These are phyloP conservation scores for Paspalum notatum DNA, from an alignment of 176 grass and related monocot species.

Conservation along the genomic window DNA sequence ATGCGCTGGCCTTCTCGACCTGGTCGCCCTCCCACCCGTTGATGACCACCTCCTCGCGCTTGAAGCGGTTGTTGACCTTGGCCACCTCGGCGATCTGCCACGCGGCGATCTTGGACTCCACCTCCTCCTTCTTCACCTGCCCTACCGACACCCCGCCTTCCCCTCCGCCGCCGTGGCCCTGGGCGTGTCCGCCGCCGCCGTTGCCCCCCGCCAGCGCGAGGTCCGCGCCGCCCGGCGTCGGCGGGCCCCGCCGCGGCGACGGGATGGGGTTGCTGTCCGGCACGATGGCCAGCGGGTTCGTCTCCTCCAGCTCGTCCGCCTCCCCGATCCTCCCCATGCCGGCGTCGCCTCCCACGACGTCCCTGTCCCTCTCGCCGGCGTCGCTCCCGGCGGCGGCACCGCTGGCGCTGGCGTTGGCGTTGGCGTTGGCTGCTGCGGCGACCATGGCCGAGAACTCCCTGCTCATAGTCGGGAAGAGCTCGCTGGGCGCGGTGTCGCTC, in stretches of 20 bases:
- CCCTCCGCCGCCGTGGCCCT: not conserved
- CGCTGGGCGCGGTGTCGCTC: slow-evolving; percentile 66
- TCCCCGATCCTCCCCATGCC: slow-evolving; percentile 57
- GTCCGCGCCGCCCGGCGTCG: slow-evolving; percentile 5
- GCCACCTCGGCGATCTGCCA: slow-evolving; percentile 94
- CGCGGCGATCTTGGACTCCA: slow-evolving; percentile 91
- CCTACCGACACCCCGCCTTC: slow-evolving; percentile 57
- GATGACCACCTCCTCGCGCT: slow-evolving; percentile 90
- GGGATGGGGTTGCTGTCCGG: slow-evolving; percentile 85
- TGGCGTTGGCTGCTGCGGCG: slow-evolving; percentile 62
- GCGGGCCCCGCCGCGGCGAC: slow-evolving; percentile 55
- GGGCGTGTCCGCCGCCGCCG: too few relatives aligned
- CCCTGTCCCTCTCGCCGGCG: not conserved
- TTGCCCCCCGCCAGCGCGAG: not conserved
- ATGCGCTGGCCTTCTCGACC: slow-evolving; percentile 78
- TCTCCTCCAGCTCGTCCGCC: slow-evolving; percentile 84
- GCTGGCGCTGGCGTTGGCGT: slow-evolving; percentile 11
- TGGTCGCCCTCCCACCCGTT: slow-evolving; percentile 88
- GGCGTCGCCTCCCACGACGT: not conserved
- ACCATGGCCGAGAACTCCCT: slow-evolving; percentile 80
- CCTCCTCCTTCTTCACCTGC: slow-evolving; percentile 91
- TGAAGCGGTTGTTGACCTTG: slow-evolving; percentile 96
- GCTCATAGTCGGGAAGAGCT: slow-evolving; percentile 65
- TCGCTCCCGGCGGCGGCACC: not conserved
- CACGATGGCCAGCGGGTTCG: slow-evolving; percentile 88